Evolutionary conservation across 2,329 filamentous ascomycete species (phyloP).

Genomic region (Rutstroemia sydowiana): DNA sequence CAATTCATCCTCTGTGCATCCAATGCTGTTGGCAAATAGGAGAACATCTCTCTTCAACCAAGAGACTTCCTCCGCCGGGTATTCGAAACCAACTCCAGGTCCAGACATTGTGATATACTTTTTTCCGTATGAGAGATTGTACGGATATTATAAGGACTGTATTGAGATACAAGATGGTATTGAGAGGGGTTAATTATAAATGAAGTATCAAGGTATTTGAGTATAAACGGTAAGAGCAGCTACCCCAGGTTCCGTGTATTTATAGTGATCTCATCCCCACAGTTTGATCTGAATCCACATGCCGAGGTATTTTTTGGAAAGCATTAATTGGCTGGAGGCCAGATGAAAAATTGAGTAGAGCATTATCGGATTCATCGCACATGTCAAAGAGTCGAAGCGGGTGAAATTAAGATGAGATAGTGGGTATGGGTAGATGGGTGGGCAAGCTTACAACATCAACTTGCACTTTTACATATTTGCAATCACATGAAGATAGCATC

Average conservation of each 20-base stretch:
- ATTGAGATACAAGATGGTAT: background rate
- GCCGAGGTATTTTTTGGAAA: slow-evolving; percentile 6
- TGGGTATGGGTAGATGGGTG: too few relatives aligned
- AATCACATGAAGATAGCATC: background rate
- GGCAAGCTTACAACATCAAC: too few relatives aligned
- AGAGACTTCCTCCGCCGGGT: slow-evolving; percentile 64
- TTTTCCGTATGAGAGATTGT: background rate
- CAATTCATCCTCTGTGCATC: slow-evolving; percentile 73
- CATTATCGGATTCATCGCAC: too few relatives aligned
- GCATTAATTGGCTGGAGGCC: too few relatives aligned
- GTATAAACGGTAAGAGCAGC: background rate
- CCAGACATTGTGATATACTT: slow-evolving; percentile 25
- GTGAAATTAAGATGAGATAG: too few relatives aligned
- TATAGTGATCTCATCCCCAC: slow-evolving; percentile 4
- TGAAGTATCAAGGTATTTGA: too few relatives aligned
- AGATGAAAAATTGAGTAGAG: too few relatives aligned
- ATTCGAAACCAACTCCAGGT: slow-evolving; percentile 66
- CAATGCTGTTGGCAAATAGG: slow-evolving; percentile 86
- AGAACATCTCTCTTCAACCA: slow-evolving; percentile 86
- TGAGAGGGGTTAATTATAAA: background rate
- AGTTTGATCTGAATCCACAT: background rate
- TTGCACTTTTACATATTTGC: too few relatives aligned
- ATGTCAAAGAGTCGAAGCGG: too few relatives aligned
- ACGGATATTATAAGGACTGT: background rate
- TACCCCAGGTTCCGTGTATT: slow-evolving; percentile 6